Evolutionary conservation across 305 asterid species (phyloP).

Genomic region (Ilex paraguariensis): DNA sequence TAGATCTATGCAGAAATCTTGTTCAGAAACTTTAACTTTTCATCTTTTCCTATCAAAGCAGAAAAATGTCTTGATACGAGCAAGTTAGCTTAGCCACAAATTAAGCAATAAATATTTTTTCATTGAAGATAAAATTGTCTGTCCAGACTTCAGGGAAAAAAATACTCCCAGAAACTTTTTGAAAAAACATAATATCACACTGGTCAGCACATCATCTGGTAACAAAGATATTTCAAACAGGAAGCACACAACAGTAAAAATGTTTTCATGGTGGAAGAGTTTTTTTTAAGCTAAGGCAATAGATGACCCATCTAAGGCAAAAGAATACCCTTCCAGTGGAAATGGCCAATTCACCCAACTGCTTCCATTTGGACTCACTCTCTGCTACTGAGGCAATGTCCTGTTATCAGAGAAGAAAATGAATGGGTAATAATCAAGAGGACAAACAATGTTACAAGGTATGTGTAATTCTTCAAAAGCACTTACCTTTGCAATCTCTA

Average conservation of each 20-base stretch:
- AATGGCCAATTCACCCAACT: conserved; percentile 97
- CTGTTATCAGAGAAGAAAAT: conserved; percentile 29
- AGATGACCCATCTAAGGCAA: background rate
- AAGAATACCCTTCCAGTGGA: conserved; percentile 81
- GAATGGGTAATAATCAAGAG: background rate
- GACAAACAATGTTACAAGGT: background rate
- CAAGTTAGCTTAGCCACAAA: background rate
- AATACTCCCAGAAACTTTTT: background rate
- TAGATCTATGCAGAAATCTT: no score
- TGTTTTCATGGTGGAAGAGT: background rate
- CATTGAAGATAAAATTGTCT: no score
- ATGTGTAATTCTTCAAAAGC: background rate
- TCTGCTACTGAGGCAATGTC: conserved; percentile 78
- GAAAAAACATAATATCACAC: background rate
- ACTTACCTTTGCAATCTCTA: conserved; percentile 85
- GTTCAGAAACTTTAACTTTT: no score
- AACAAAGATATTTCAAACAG: no score
- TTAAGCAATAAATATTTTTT: no score
- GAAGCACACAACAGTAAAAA: background rate
- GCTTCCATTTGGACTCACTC: conserved; percentile 95
- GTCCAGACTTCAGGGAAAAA: background rate
- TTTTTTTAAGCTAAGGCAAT: background rate
- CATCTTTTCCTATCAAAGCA: no score
- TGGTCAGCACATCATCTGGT: background rate
- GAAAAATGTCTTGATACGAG: background rate